Conservation (phyloP, 805 yeast species). For the Suhomyces sp. region DNA sequence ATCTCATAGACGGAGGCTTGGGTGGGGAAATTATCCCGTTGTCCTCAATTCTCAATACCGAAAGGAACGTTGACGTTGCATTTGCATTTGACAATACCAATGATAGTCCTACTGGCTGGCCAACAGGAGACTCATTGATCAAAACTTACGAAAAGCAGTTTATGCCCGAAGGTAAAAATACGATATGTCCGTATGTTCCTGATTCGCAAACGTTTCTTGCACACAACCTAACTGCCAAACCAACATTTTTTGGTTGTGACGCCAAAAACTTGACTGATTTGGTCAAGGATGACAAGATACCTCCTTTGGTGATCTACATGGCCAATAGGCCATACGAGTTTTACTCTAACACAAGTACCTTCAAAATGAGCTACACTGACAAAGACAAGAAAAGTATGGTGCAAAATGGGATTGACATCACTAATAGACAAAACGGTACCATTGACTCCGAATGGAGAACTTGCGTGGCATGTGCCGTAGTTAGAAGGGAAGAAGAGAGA, state of each 20-base stretch:
- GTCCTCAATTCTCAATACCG: slow-evolving; percentile 30
- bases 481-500: slow-evolving; percentile 76
- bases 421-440: slow-evolving; percentile 64
- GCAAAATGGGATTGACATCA: slow-evolving; percentile 69
- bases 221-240: slow-evolving; percentile 60
- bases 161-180: slow-evolving; percentile 46
- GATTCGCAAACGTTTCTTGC: slow-evolving; percentile 58
- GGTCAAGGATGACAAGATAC: slow-evolving; percentile 37
- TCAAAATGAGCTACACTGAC: slow-evolving; percentile 57
- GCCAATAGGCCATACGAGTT: slow-evolving; percentile 70
- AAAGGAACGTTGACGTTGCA: slow-evolving; percentile 34
- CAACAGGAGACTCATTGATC: slow-evolving; percentile 31
- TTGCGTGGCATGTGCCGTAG: slow-evolving; percentile 80
- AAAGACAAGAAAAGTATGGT: slow-evolving; percentile 59
- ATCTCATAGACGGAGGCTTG: slow-evolving; percentile 39
- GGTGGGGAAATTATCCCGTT: slow-evolving; percentile 37
- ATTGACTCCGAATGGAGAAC: slow-evolving; percentile 65
- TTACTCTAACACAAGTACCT: slow-evolving; percentile 71
- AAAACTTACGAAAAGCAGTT: slow-evolving; percentile 36
- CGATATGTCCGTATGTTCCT: slow-evolving; percentile 80
- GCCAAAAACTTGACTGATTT: slow-evolving; percentile 57
- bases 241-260: slow-evolving; percentile 84
- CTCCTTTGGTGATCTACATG: slow-evolving; percentile 75
- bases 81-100: slow-evolving; percentile 36
- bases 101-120: slow-evolving; percentile 30